Conservation (phyloP, 1,139 yeast genomes). For the Pneumocystis jirovecii region DNA sequence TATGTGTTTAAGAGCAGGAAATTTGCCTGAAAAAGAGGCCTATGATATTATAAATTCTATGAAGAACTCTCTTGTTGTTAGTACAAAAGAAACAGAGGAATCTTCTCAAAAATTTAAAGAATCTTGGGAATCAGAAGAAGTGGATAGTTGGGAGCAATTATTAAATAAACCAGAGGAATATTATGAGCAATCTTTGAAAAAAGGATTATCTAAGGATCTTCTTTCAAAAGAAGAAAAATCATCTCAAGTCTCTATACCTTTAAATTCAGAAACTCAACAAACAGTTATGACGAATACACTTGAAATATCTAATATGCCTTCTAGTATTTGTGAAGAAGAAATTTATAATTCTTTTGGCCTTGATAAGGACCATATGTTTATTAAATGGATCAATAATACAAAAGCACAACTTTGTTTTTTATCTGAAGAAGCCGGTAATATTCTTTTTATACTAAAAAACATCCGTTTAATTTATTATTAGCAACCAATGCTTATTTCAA, state of each 20-base stretch:
- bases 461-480: neutral
- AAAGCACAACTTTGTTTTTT: slow-evolving; percentile 6
- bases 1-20: neutral
- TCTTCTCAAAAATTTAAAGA: neutral
- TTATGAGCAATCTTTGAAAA: neutral
- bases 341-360: slow-evolving; percentile 7
- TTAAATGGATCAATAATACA: slow-evolving; percentile 5
- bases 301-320: neutral
- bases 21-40: neutral
- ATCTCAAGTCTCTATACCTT: neutral
- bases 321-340: neutral
- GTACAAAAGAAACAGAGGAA: neutral
- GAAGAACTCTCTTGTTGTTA: neutral
- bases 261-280: neutral
- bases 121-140: neutral
- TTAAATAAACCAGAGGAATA: neutral
- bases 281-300: neutral
- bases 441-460: neutral
- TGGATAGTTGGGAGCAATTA: neutral
- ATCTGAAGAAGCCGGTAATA: neutral
- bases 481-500: slow-evolving; percentile 9
- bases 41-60: neutral
- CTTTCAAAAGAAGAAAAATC: neutral
- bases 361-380: slow-evolving; percentile 3
- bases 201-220: neutral